phyloP scores from a whole-genome alignment of 257 asterid species.

The Solanum ossicruentum region DNA sequence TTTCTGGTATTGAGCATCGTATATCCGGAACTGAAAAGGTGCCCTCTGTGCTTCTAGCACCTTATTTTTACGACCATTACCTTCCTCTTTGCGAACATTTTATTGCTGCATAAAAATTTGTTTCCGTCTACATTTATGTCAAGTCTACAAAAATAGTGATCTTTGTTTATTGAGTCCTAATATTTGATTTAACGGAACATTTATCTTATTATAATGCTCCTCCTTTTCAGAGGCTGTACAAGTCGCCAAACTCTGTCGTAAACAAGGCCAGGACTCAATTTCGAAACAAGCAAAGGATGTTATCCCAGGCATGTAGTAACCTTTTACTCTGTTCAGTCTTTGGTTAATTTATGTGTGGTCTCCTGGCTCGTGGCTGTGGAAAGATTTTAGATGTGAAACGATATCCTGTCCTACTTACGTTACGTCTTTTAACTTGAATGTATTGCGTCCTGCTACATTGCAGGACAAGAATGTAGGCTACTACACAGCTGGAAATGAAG shows the following conservation, averaged over 20 bases:
- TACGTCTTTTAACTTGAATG: neutral
- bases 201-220: neutral
- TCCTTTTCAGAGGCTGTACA: slow-evolving; percentile 49
- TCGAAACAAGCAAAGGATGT: slow-evolving; percentile 62
- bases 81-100: neutral
- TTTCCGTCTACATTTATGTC: neutral
- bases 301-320: slow-evolving; percentile 46
- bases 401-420: neutral
- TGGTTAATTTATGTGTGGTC: neutral
- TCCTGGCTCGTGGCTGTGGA: neutral
- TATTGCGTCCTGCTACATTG: neutral
- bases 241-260: slow-evolving; percentile 64
- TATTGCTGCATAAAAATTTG: neutral
- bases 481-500: slow-evolving; percentile 28
- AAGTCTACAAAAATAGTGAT: neutral
- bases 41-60: neutral
- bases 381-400: neutral
- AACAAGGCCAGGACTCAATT: slow-evolving; percentile 77
- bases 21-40: slow-evolving; percentile 66
- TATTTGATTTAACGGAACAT: neutral
- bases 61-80: neutral
- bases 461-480: slow-evolving; percentile 68
- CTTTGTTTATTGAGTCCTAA: neutral
- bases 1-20: slow-evolving; percentile 35
- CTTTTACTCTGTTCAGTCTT: neutral